Base-by-base conservation (phyloP, 768 basidiomycete genomes). In the Leccinum longicurvipes region DNA sequence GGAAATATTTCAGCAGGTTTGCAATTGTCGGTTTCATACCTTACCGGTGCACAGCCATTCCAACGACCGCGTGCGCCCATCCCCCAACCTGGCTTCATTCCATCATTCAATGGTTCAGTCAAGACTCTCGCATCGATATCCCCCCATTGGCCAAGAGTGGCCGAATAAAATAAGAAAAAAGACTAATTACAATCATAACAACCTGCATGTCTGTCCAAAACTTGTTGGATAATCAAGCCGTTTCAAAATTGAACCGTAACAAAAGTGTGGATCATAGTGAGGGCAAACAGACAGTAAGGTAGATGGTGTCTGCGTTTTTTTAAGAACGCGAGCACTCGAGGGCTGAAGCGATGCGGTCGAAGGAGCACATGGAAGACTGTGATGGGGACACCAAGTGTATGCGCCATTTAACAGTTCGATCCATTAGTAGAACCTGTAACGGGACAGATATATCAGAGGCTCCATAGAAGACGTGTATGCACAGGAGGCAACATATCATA, bases 371-470 rank as follows among this genome's bases (percentile, higher is more conserved):
- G 12, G 12, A 14, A 42, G 21, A 9, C 21, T 23, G 41, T 21
- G 41, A 39, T 39, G n/a, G 36, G 34, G 34, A 36, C 17, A 34
- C 34, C 17, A 17, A n/a, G n/a, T n/a, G 4, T 39, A 14, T 32
- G 8, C n/a, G 21, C 9, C 8, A 7, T 59, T 27, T 57, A 64
- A 48, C 63, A 64, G 0, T 3, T 1, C 32, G 51, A 5, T 10
- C 29, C 0, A n/a, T n/a, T n/a, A 2, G 4, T 39, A 8, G 51
- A 15, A 3, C 0, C 0, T 1, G 10, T 14, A 41, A 54, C 60
- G 63, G 41, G 47, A 63, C 11, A 32, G 4, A 19, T 8, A 27
- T 10, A 51, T 63, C 53, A 65, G 56, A 42, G 32, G 50, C 29
- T 23, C 3, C 21, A 32, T 41, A 21, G 10, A 23, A 31, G 25